A percentile compares a stretch with the other conserved stretches of the same genome.
These are phyloP conservation scores for Stephanocyclus meneghinianus DNA, from an alignment of 352 stramenopile genomes.

Conservation along the genomic window DNA sequence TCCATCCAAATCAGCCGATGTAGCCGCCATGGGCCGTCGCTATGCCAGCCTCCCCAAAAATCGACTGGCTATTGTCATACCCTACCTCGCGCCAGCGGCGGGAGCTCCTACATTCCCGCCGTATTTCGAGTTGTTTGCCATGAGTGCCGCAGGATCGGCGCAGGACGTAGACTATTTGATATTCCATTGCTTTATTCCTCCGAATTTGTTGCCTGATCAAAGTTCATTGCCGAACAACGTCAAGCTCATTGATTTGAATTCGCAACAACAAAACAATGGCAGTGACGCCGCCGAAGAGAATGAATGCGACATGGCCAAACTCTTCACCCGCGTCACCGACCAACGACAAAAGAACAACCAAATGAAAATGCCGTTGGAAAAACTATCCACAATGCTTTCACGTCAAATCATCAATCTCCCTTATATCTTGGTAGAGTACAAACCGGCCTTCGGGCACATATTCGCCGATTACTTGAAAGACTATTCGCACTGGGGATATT, in stretches of 20 bases:
- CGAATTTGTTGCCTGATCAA: conserved; percentile 44
- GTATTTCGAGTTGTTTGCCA: conserved; percentile 81
- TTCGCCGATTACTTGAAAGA: conserved; percentile 73
- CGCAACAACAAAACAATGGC: conserved; percentile 4
- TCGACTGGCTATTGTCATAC: conserved; percentile 70
- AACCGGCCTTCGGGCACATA: conserved; percentile 84
- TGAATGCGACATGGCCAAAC: conserved; percentile 30
- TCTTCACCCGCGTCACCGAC: conserved; percentile 50
- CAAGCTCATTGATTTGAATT: conserved; percentile 74
- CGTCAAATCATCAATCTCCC: conserved; percentile 65
- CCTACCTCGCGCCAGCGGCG: conserved; percentile 59
- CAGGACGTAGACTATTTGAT: conserved; percentile 81
- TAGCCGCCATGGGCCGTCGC: conserved; percentile 12
- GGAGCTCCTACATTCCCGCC: conserved; percentile 67
- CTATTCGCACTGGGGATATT: conserved; percentile 86
- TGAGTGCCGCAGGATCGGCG: conserved; percentile 62
- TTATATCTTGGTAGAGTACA: conserved; percentile 86
- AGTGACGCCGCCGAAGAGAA: conserved; percentile 8
- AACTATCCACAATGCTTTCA: conserved; percentile 48
- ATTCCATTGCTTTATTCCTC: conserved; percentile 67
- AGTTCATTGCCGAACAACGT: conserved; percentile 70
- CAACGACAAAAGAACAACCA: conserved; percentile 47
- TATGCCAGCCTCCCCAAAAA: conserved; percentile 15
- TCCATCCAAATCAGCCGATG: conserved; percentile 14
- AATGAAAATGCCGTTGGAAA: conserved; percentile 30